phyloP scores from a whole-genome alignment of 306 rosid species.

The Corylus avellana region DNA sequence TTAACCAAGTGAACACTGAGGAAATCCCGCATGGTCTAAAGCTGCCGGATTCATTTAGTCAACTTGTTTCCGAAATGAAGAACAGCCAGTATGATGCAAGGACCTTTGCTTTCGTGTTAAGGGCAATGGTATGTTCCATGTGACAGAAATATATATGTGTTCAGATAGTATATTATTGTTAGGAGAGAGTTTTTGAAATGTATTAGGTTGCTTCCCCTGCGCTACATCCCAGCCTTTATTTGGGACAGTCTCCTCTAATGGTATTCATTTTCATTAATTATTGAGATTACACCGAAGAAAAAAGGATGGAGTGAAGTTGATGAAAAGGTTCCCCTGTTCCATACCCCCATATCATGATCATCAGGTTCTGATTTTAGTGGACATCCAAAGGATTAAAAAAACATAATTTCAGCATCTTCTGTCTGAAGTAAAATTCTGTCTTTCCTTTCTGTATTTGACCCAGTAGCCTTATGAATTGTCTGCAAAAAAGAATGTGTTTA shows the following conservation, averaged over 20 bases:
- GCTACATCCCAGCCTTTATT: not conserved
- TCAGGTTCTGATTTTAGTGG: conserved; percentile 3
- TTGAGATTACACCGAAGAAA: not conserved
- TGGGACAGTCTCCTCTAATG: not conserved
- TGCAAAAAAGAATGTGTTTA: too few species aligned
- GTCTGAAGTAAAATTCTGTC: too few species aligned
- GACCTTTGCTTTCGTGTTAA: conserved; percentile 77
- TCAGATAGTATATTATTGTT: conserved; percentile 18
- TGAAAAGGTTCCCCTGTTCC: not conserved
- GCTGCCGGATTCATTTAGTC: conserved; percentile 81
- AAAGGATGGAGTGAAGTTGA: not conserved
- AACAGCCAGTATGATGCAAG: conserved; percentile 78
- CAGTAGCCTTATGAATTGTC: too few species aligned
- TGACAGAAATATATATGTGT: conserved; percentile 15
- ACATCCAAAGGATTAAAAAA: not conserved
- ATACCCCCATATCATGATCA: not conserved
- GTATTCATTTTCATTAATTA: not conserved
- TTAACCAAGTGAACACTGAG: conserved; percentile 80
- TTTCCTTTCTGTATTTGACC: too few species aligned
- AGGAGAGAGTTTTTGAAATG: conserved; percentile 12
- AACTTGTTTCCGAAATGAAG: conserved; percentile 86
- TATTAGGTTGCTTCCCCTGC: too few species aligned
- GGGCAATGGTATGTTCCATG: conserved; percentile 77
- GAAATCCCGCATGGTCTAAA: conserved; percentile 78
- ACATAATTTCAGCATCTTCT: not conserved